phyloP scores from a whole-genome alignment of 1,139 yeast genomes.

The Sugiyamaella pinicola region DNA sequence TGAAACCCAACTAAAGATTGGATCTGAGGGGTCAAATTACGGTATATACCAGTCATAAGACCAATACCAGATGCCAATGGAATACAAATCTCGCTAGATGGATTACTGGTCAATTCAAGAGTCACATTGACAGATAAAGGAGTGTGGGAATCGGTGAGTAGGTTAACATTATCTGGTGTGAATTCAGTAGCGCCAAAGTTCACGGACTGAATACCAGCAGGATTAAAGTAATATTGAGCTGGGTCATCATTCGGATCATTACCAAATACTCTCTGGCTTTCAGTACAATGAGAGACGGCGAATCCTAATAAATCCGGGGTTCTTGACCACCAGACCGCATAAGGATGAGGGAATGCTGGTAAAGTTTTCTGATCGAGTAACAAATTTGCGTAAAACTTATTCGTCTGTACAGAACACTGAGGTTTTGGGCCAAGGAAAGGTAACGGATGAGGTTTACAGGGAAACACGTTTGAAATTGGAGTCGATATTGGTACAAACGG shows the following conservation, averaged over 20 bases:
- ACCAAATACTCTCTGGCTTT: slow-evolving; percentile 65
- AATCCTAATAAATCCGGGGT: slow-evolving; percentile 53
- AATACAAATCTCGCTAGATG: slow-evolving; percentile 47
- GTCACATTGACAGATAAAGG: slow-evolving; percentile 58
- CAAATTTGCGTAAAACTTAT: slow-evolving; percentile 81
- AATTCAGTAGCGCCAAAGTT: slow-evolving; percentile 42
- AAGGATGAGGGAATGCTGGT: slow-evolving; percentile 81
- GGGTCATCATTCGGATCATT: slow-evolving; percentile 47
- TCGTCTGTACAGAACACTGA: slow-evolving; percentile 63
- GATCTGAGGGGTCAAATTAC: slow-evolving; percentile 56
- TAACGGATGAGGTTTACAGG: slow-evolving; percentile 51
- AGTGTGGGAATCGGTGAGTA: slow-evolving; percentile 36
- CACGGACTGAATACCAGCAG: slow-evolving; percentile 44
- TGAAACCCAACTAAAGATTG: slow-evolving; percentile 61
- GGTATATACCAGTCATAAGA: slow-evolving; percentile 67
- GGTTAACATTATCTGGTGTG: slow-evolving; percentile 30
- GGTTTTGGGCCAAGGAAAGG: slow-evolving; percentile 45
- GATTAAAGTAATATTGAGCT: slow-evolving; percentile 44
- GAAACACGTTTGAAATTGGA: slow-evolving; percentile 44
- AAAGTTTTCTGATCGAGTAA: slow-evolving; percentile 64
- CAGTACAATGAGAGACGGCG: slow-evolving; percentile 67
- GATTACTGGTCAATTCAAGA: slow-evolving; percentile 38
- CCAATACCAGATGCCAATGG: slow-evolving; percentile 77
- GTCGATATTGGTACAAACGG: slow-evolving; percentile 42
- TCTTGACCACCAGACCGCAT: slow-evolving; percentile 65